These are phyloP conservation scores for Hylodesmum podocarpum DNA, from an alignment of 306 rosid genomes.

Conservation along the genomic window DNA sequence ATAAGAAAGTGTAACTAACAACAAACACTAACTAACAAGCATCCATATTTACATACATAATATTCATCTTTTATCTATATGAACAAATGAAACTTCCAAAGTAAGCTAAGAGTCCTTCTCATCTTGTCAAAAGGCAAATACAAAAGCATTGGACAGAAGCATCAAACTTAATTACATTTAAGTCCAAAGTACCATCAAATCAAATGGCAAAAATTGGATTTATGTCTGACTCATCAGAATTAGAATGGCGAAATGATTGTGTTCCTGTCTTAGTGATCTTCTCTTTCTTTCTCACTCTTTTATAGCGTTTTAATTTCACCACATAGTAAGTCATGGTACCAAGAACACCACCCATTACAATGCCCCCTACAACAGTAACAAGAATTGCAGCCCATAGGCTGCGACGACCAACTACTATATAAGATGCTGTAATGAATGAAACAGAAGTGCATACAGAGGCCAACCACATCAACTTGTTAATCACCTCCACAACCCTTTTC, in stretches of 20 bases:
- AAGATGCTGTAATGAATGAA: conserved; percentile 72
- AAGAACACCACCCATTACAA: conserved; percentile 63
- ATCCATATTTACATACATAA: conserved; percentile 26
- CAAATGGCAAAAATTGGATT: conserved; percentile 71
- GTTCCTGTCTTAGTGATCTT: conserved; percentile 38
- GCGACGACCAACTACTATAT: conserved; percentile 72
- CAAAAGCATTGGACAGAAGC: conserved; percentile 10
- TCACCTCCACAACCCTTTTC: conserved; percentile 73
- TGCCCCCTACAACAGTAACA: conserved; percentile 57
- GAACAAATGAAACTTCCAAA: conserved; percentile 19
- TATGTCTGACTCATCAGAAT: conserved; percentile 72
- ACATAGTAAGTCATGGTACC: conserved; percentile 82
- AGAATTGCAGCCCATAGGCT: conserved; percentile 77
- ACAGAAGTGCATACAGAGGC: conserved; percentile 75
- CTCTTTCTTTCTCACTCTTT: conserved; percentile 60
- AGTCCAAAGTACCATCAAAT: conserved; percentile 23
- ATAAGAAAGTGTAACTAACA: conserved; percentile 22
- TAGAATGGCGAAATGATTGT: conserved; percentile 31
- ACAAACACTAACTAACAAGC: conserved; percentile 11
- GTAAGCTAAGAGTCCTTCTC: conserved; percentile 20
- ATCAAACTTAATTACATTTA: conserved; percentile 19
- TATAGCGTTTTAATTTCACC: conserved; percentile 55
- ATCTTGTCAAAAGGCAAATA: not conserved
- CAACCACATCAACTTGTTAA: conserved; percentile 93
- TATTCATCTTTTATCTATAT: conserved; percentile 17